Conservation (phyloP, 1,139 yeast genomes). For the Pichia sp. region DNA sequence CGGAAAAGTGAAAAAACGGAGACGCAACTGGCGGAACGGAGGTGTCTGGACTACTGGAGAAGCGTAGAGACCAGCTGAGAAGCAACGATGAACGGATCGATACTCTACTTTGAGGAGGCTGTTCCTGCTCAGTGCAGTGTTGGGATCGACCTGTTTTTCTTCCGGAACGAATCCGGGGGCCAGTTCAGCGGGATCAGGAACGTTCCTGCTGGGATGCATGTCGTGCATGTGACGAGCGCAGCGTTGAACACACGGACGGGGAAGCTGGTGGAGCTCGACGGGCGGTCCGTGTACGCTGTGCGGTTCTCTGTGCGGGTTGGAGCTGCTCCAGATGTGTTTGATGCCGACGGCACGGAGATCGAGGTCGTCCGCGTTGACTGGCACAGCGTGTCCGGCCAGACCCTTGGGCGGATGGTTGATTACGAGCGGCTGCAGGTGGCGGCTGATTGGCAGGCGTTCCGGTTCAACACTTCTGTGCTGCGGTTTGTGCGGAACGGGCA, state of each 20-base stretch:
- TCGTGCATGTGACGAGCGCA: constrained; percentile 23
- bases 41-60: too few species aligned
- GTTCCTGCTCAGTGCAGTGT: constrained; percentile 18
- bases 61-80: not conserved
- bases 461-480: constrained; percentile 11
- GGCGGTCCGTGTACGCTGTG: constrained; percentile 7
- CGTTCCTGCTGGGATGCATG: constrained; percentile 22
- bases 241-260: constrained; percentile 22
- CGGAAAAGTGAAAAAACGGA: not conserved
- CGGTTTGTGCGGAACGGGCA: constrained; percentile 5
- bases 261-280: constrained; percentile 13
- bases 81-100: not conserved
- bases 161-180: constrained; percentile 12
- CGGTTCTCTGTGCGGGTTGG: not conserved
- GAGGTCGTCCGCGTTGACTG: not conserved
- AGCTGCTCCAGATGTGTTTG: not conserved
- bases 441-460: not conserved
- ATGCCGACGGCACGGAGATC: not conserved
- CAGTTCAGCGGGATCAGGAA: constrained; percentile 24
- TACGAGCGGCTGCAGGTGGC: not conserved
- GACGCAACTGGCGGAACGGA: not conserved
- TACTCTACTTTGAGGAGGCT: constrained; percentile 15
- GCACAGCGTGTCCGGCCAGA: not conserved
- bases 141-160: constrained; percentile 26
- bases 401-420: too few species aligned